Evolutionary conservation across 1,139 yeast genomes (phyloP), one percentile per base, ranked within the genome.

Genomic region (Debaryomyces psychrophilus): DNA sequence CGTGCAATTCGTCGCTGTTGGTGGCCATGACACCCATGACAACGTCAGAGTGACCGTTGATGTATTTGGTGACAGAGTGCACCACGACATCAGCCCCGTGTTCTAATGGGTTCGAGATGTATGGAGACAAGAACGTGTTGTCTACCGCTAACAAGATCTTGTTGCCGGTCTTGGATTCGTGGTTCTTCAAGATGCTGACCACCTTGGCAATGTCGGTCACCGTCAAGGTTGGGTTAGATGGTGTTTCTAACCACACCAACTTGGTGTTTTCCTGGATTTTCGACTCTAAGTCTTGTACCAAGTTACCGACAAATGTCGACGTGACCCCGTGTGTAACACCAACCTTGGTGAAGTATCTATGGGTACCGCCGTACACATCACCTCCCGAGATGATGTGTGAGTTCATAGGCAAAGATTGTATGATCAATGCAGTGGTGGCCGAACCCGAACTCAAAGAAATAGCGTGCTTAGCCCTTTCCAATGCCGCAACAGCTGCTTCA

Each of bases 111-210:
- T 89, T 88, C 52, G 92, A 88, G 61, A 89, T 73, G 68, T 93
- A 93, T 57, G 97, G 97, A 15, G 97, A 90, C 62, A 92, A 78
- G 79, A 92, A 90, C 29, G 98, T 92, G 76, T 93, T 88, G 75
- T 92, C 98, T 49, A 90, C 96, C 35, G 85, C 95, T 55, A 89
- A 76, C 47, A 77, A 64, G 51, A 88, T 74, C 45, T 70, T 71
- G 53, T 66, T 65, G 41, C 76, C 73, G 50, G 81, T 79, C 52
- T 71, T 68, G 29, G 62, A 66, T 58, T 83, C 75, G 58, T 76
- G 79, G 27, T 64, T 59, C 55, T 67, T 65, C 58, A 85, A 77
- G 50, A 81, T 69, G 37, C 68, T 59, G 43, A 85, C 78, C 31
- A 87, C 87, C 53, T 73, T 74, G 46, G 75, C 64, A 55, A 88